These are phyloP conservation scores for Eimeria brunetti DNA, from an alignment of 169 alveolate genomes.

Conservation along the genomic window DNA sequence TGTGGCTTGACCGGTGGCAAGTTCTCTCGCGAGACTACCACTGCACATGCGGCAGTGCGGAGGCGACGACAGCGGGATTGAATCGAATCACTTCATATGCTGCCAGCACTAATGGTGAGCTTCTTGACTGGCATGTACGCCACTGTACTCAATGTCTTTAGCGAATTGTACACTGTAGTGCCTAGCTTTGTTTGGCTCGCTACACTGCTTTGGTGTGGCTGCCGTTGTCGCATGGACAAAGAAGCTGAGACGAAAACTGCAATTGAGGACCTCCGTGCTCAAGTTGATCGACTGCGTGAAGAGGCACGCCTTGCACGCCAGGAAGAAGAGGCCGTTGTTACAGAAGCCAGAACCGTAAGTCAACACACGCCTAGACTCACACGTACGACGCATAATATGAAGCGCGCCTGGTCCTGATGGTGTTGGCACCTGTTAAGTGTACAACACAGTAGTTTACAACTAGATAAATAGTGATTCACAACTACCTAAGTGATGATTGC, in stretches of 20 bases:
- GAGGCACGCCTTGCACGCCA: constrained; percentile 28
- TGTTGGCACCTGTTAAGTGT: not conserved
- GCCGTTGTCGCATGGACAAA: constrained; percentile 22
- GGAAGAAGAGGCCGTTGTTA: constrained; percentile 41
- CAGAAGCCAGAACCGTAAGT: constrained; percentile 33
- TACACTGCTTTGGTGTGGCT: not conserved
- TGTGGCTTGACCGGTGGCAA: constrained; percentile 74
- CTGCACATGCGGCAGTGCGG: constrained; percentile 71
- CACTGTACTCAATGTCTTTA: not conserved
- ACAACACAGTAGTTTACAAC: not conserved
- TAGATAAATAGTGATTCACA: not conserved
- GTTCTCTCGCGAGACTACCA: constrained; percentile 47
- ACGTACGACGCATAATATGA: not conserved
- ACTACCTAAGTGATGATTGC: not conserved
- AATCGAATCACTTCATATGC: constrained; percentile 5
- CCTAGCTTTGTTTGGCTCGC: not conserved
- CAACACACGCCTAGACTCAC: not conserved
- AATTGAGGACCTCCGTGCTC: constrained; percentile 17
- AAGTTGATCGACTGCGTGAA: constrained; percentile 16
- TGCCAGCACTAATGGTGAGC: constrained; percentile 6
- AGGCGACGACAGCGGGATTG: constrained; percentile 35
- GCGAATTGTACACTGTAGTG: too few species aligned
- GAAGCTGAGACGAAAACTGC: constrained; percentile 27
- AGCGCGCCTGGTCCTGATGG: not conserved
- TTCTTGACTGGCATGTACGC: not conserved